phyloP scores from a whole-genome alignment of 1,284 basidiomycete species.

The Rhizoctonia solani region DNA sequence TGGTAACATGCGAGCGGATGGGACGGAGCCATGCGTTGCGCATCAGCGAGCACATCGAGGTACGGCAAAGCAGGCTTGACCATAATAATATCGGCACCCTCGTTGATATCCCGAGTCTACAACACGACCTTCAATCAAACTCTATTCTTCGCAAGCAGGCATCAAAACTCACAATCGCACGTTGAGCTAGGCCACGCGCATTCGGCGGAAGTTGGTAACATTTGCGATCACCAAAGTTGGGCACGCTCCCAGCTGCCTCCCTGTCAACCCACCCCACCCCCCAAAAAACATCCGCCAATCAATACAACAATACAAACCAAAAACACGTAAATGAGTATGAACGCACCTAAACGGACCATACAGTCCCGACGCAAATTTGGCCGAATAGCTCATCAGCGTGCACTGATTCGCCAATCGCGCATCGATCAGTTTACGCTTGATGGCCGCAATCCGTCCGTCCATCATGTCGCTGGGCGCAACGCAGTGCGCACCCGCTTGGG shows the following conservation, averaged over 20 bases:
- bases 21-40: constrained; percentile 73
- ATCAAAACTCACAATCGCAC: constrained; percentile 79
- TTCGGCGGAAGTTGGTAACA: constrained; percentile 95
- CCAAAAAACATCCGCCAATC: too few species aligned
- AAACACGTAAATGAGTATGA: neutral
- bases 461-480: constrained; percentile 99
- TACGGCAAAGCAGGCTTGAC: constrained; percentile 97
- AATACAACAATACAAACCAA: too few species aligned
- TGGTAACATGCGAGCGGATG: constrained; percentile 95
- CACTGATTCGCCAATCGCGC: constrained; percentile 83
- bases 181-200: constrained; percentile 86
- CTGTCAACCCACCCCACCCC: constrained; percentile 53
- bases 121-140: constrained; percentile 7
- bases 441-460: constrained; percentile 91
- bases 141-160: neutral
- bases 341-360: constrained; percentile 95
- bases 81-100: constrained; percentile 99
- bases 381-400: constrained; percentile 97
- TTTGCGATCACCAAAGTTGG: constrained; percentile 92
- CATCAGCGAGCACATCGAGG: constrained; percentile 93
- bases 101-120: constrained; percentile 84
- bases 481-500: constrained; percentile 92
- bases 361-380: constrained; percentile 95
- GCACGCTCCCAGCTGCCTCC: constrained; percentile 94
- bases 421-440: constrained; percentile 85